Evolutionary conservation across 2,329 filamentous ascomycete species (phyloP).

Genomic region (Aureobasidium sp.): DNA sequence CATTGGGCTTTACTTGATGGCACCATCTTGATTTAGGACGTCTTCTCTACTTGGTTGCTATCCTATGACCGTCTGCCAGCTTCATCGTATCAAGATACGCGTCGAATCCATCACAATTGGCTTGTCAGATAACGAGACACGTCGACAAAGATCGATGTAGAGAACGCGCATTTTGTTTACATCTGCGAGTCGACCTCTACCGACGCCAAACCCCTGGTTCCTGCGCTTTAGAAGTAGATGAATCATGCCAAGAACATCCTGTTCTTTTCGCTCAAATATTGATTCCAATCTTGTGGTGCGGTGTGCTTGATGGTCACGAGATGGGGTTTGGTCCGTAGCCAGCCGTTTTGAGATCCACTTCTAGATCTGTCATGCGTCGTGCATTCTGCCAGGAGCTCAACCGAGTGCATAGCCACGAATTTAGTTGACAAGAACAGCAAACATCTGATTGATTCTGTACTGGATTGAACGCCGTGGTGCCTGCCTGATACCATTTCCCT

Average conservation of each 20-base stretch:
- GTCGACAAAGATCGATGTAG: conserved; percentile 1
- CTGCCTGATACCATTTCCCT: background rate
- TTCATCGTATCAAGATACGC: background rate
- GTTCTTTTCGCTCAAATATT: background rate
- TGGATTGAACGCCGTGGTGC: background rate
- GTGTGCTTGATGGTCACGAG: conserved; percentile 3
- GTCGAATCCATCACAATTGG: background rate
- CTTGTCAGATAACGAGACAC: background rate
- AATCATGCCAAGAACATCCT: conserved; percentile 3
- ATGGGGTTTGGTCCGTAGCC: background rate
- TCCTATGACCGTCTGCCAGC: background rate
- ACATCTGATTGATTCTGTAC: background rate
- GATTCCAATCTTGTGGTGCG: conserved; percentile 1
- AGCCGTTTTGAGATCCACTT: conserved; percentile 13
- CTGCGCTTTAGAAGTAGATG: background rate
- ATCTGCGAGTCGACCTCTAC: background rate
- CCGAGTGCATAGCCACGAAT: background rate
- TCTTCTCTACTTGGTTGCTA: background rate
- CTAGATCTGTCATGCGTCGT: conserved; percentile 8
- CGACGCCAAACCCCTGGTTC: background rate
- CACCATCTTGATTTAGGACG: background rate
- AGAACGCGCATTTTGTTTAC: conserved; percentile 4
- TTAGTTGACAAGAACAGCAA: background rate
- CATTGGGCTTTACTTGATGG: background rate
- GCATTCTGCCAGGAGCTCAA: background rate